phyloP scores from a whole-genome alignment of 352 stramenopile species.

The Phytopythium aichiense region DNA sequence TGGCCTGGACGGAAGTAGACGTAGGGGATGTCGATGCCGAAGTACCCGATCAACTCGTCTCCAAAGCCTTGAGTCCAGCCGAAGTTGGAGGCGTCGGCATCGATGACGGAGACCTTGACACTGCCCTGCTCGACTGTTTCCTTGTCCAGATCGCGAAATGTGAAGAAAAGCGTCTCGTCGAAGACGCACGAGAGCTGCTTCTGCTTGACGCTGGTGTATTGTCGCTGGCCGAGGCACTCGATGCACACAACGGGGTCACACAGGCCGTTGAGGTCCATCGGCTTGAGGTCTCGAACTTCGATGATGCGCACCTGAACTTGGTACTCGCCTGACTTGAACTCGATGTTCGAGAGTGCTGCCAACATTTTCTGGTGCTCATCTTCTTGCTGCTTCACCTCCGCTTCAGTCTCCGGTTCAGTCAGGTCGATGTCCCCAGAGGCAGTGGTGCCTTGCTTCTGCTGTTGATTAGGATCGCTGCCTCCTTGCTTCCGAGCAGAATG shows the following conservation, averaged over 20 bases:
- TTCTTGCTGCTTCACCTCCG: slow-evolving; percentile 59
- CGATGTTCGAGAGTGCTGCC: slow-evolving; percentile 59
- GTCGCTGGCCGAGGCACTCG: slow-evolving; percentile 75
- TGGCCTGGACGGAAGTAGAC: slow-evolving; percentile 85
- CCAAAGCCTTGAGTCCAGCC: slow-evolving; percentile 17
- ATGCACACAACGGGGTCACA: slow-evolving; percentile 88
- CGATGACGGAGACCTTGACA: slow-evolving; percentile 83
- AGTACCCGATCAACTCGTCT: slow-evolving; percentile 85
- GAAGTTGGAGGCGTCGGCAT: slow-evolving; percentile 50
- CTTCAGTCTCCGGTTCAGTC: slow-evolving; percentile 35
- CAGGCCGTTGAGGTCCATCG: slow-evolving; percentile 80
- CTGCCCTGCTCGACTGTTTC: slow-evolving; percentile 64
- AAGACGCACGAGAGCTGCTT: slow-evolving; percentile 86
- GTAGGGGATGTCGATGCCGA: slow-evolving; percentile 79
- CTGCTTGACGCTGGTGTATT: slow-evolving; percentile 80
- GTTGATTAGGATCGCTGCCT: slow-evolving; percentile 12
- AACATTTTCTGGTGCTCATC: slow-evolving; percentile 77
- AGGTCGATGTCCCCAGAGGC: slow-evolving; percentile 31
- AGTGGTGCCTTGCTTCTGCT: slow-evolving; percentile 16
- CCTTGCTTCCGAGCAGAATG: slow-evolving; percentile 9
- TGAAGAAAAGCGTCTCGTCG: slow-evolving; percentile 90
- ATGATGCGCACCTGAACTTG: slow-evolving; percentile 86
- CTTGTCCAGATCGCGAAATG: slow-evolving; percentile 77
- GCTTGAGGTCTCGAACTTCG: slow-evolving; percentile 88
- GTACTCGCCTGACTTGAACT: slow-evolving; percentile 83